Base-by-base conservation (phyloP, 768 basidiomycete species). In the Leucosporidium creatinivorum region DNA sequence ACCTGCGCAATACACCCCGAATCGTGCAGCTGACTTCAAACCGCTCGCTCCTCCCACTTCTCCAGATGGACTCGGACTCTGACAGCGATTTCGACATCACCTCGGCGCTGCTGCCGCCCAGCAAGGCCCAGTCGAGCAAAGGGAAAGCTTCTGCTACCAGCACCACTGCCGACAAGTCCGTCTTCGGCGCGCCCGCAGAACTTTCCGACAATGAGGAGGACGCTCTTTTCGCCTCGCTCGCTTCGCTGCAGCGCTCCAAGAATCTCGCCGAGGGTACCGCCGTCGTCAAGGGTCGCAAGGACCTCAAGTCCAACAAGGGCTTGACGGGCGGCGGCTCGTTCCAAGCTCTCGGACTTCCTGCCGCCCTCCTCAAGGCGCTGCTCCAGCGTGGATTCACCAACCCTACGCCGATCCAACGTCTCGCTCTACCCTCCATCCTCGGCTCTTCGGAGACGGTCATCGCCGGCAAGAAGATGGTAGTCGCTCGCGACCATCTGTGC, bases 331-430 rank as follows among this genome's bases (percentile, higher is more conserved):
- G 93, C 36, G 93, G 93, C 25, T 94, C 91, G 70, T 97, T 96
- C 74, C 93, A 96, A 78, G 88, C 87, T 84, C 92, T 97, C 90
- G 91, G 90, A 65, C 84, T 97, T 13, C 85, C 89, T 70, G 91
- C 92, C 0, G 85, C 85, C 31, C 80, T 97, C 2, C 83, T 97
- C 26, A 86, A 91, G 60, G 87, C 91, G 3, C 80, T 98, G 49
- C 87, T 88, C 3, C 82, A 93, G n/a, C 88, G 94, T 75, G 94
- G 94, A 23, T 97, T 91, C 79, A 87, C 90, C 47, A 88, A 87
- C 54, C 96, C 96, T 19, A 99, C 96, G 0, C 96, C 96, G 0
- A 98, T 99, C 59, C 96, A 99, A 78, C 86, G 94, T 9, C 83
- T 89, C 28, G 81, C 92, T 4, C 89, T 99, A 55, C 96, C 96